A percentile compares a stretch with the other conserved stretches of the same genome.
Evolutionary conservation across 106 monocot genomes (phyloP).

Genomic region (Dendrobium officinale): DNA sequence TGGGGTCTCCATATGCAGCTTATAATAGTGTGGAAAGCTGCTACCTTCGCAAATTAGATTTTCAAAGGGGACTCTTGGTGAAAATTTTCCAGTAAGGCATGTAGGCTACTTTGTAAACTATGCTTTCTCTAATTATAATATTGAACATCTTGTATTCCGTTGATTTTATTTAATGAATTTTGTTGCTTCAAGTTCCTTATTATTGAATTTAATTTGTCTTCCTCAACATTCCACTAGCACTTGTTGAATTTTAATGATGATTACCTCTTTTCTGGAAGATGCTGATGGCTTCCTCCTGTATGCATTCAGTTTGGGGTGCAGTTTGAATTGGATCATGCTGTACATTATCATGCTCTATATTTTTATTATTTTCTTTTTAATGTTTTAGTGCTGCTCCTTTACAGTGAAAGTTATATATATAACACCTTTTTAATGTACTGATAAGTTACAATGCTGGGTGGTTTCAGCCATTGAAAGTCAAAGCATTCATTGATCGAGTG

Average conservation of each 20-base stretch:
- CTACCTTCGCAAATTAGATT: too few relatives aligned
- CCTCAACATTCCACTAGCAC: neutral
- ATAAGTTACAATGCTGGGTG: constrained; percentile 19
- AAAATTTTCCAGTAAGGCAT: too few relatives aligned
- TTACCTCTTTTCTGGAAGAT: neutral
- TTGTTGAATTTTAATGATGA: neutral
- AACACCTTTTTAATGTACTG: constrained; percentile 1
- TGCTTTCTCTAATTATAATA: neutral
- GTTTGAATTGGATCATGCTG: neutral
- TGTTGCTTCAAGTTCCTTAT: neutral
- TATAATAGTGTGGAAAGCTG: too few relatives aligned
- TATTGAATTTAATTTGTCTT: neutral
- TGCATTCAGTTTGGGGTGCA: neutral
- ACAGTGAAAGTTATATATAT: neutral
- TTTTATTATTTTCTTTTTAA: neutral
- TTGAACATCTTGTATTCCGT: neutral
- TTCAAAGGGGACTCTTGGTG: too few relatives aligned
- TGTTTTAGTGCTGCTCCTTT: neutral
- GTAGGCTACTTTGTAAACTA: neutral
- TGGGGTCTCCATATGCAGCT: too few relatives aligned
- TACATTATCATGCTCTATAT: neutral
- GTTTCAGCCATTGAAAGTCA: constrained; percentile 80
- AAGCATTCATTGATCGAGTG: constrained; percentile 94
- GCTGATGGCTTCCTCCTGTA: neutral
- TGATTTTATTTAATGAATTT: neutral